Conservation (phyloP, 495 filamentous ascomycete genomes). For the Talaromyces nanjingensis region DNA sequence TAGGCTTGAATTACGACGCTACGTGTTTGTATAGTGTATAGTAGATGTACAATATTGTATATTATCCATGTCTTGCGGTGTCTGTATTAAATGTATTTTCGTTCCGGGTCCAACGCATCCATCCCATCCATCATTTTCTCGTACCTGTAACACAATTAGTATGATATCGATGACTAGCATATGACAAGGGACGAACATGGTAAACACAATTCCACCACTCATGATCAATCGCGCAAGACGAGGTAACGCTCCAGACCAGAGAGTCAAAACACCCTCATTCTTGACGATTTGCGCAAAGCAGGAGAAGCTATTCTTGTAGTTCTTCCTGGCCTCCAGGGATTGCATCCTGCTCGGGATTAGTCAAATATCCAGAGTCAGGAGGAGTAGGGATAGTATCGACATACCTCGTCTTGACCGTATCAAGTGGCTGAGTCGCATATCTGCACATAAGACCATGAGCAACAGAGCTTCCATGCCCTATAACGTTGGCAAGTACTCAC, state of each 20-base stretch:
- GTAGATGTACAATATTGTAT: constrained; percentile 7
- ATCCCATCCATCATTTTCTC: constrained; percentile 94
- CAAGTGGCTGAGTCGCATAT: constrained; percentile 76
- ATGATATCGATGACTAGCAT: neutral
- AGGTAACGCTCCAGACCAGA: constrained; percentile 92
- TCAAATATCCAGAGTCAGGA: neutral
- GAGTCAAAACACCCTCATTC: constrained; percentile 82
- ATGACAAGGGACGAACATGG: constrained; percentile 56
- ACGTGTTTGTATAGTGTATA: constrained; percentile 9
- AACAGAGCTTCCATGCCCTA: neutral
- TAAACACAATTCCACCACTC: constrained; percentile 96
- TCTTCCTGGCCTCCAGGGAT: constrained; percentile 75
- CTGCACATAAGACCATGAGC: constrained; percentile 20
- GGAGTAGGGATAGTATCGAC: neutral
- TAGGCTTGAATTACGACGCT: neutral
- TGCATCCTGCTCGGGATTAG: constrained; percentile 64
- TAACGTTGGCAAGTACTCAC: constrained; percentile 35
- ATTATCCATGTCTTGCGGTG: neutral
- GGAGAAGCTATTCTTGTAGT: constrained; percentile 84
- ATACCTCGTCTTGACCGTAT: constrained; percentile 87
- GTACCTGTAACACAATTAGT: constrained; percentile 49
- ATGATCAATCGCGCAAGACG: constrained; percentile 74
- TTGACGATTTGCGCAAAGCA: constrained; percentile 80
- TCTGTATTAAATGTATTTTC: constrained; percentile 62
- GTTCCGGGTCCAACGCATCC: constrained; percentile 73